Conservation (phyloP, 2,329 filamentous ascomycete genomes). For the Aspergillus calidoustus region DNA sequence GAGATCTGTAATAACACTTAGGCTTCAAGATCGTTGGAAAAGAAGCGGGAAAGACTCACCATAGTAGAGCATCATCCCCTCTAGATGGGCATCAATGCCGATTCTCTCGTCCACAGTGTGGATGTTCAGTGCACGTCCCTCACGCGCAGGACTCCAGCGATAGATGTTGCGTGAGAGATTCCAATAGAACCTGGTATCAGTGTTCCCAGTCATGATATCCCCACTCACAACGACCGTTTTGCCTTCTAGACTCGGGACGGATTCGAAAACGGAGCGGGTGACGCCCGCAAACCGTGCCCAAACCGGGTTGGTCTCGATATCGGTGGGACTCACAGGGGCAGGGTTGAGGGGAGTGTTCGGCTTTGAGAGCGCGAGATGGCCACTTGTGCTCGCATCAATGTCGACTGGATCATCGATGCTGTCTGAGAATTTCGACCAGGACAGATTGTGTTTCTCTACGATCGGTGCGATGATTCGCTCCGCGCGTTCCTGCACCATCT, state of each 20-base stretch:
- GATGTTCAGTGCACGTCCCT: constrained; percentile 49
- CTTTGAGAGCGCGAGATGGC: constrained; percentile 37
- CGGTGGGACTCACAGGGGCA: constrained; percentile 41
- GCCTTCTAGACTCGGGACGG: constrained; percentile 31
- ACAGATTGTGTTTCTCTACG: constrained; percentile 54
- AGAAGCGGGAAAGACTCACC: constrained; percentile 30
- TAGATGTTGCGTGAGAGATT: constrained; percentile 58
- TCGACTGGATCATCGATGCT: constrained; percentile 19
- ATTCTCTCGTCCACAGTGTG: constrained; percentile 58
- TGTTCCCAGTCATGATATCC: constrained; percentile 58
- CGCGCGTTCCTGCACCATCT: constrained; percentile 53
- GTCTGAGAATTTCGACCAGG: constrained; percentile 52
- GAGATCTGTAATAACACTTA: constrained; percentile 27
- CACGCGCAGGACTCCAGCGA: constrained; percentile 55
- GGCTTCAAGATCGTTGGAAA: not conserved
- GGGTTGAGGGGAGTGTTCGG: constrained; percentile 35
- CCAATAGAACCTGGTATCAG: constrained; percentile 60
- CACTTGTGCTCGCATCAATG: constrained; percentile 18
- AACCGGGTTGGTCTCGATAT: constrained; percentile 34
- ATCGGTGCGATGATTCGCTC: constrained; percentile 53
- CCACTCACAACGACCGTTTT: constrained; percentile 49
- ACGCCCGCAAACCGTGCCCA: constrained; percentile 47
- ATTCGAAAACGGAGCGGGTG: constrained; percentile 47
- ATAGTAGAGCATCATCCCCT: constrained; percentile 50
- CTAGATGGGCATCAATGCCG: constrained; percentile 47